phyloP scores from a whole-genome alignment of 1,284 basidiomycete genomes.

The Puccinia polysora region DNA sequence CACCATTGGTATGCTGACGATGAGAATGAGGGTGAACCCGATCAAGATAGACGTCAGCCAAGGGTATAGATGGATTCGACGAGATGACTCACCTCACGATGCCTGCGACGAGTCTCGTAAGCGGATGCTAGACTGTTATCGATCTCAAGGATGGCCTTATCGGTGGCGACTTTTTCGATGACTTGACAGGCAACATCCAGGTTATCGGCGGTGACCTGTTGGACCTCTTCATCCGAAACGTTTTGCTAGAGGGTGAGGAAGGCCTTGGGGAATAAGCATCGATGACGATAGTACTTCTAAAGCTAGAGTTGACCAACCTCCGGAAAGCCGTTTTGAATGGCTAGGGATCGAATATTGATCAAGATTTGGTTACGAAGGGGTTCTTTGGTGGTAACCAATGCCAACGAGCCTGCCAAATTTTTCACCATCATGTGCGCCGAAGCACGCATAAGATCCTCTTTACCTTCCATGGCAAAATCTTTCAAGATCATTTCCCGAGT shows the following conservation, averaged over 20 bases:
- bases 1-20: conserved; percentile 4
- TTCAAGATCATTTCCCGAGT: conserved; percentile 91
- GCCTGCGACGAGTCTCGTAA: conserved; percentile 77
- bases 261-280: conserved; percentile 47
- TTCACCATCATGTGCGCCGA: conserved; percentile 95
- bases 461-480: conserved; percentile 90
- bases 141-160: conserved; percentile 90
- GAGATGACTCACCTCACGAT: conserved; percentile 71
- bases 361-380: conserved; percentile 87
- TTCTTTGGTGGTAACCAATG: conserved; percentile 97
- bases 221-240: conserved; percentile 60
- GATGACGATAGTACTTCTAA: too few relatives aligned
- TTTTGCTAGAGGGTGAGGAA: too few relatives aligned
- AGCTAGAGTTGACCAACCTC: too few relatives aligned
- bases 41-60: background rate
- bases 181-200: conserved; percentile 88
- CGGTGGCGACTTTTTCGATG: conserved; percentile 97
- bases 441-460: conserved; percentile 81
- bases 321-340: too few relatives aligned
- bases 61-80: too few relatives aligned
- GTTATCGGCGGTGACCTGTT: conserved; percentile 84
- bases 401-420: conserved; percentile 91
- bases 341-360: conserved; percentile 77
- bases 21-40: background rate
- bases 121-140: conserved; percentile 81